A percentile compares a stretch with the other conserved stretches of the same genome.
Evolutionary conservation across 75 land plant genomes (phyloP).

Genomic region (Selaginella moellendorffii): DNA sequence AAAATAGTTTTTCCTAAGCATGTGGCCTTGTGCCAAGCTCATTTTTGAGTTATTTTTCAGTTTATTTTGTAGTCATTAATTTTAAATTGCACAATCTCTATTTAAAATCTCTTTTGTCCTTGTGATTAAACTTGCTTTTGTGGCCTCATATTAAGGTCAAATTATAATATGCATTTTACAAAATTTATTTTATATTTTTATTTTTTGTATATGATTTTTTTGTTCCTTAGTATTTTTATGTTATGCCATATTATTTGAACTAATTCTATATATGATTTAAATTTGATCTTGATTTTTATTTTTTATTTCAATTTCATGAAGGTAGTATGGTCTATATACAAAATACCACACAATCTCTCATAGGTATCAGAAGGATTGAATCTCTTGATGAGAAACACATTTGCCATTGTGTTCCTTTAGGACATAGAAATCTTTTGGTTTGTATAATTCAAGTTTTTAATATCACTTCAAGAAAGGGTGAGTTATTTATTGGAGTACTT

Average conservation of each 20-base stretch:
- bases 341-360: neutral
- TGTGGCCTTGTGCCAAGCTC: neutral
- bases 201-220: neutral
- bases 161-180: neutral
- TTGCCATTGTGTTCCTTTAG: neutral
- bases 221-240: neutral
- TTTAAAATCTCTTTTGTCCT: neutral
- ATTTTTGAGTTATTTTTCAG: neutral
- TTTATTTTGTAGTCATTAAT: neutral
- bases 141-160: neutral
- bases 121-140: neutral
- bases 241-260: neutral
- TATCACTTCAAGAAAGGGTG: neutral
- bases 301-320: slow-evolving; percentile 1
- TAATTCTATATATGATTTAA: neutral
- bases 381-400: neutral
- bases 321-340: neutral
- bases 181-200: neutral
- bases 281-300: neutral
- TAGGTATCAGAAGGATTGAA: neutral
- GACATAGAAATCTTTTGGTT: neutral
- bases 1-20: neutral
- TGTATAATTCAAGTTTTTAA: neutral
- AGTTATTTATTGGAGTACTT: neutral
- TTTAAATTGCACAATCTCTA: neutral